Base-by-base conservation (phyloP, 257 asterid species). In the Gynochthodes officinalis region DNA sequence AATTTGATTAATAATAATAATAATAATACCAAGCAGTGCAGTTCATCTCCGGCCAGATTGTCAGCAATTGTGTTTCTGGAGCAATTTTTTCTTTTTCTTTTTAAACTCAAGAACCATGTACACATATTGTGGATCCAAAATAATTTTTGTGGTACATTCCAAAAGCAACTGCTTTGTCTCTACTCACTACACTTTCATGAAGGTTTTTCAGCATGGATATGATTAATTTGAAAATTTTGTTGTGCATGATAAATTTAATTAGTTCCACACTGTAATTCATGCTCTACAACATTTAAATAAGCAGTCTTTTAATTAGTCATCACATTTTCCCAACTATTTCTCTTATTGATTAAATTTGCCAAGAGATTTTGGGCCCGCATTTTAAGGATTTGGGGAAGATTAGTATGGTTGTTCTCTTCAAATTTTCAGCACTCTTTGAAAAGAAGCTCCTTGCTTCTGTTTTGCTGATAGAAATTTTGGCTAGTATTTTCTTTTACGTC, bases 331-430 rank as follows among this genome's bases (percentile, higher is more conserved):
- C 21, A 30, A 59, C 63, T 10, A 54, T 54, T 5, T 46, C 52
- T 46, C 52, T 23, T 54, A 4, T 9, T 54, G 28, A 13, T 13
- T 42, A 7, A 5, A 42, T 6, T 42, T 42, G n/a, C n/a, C n/a
- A n/a, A n/a, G n/a, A 42, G 58, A 19, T 52, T 48, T 16, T 11
- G 27, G 32, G 43, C 46, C n/a, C 61, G 10, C 60, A 69, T 19
- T 50, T 49, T 53, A 43, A 27, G 12, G 73, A 35, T 19, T 21
- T 19, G 1, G 30, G 60, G 42, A 40, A 19, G 62, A 27, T 33
- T 19, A 13, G 32, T 68, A 18, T 68, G 19, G 15, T 67, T 64
- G n/a, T 59, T 35, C 33, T 69, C 35, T 69, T 69, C 28, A 52
- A 46, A 0, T 19, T 69, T 30, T 1, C 25, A 68, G 18, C 50